phyloP scores from a whole-genome alignment of 2,329 filamentous ascomycete genomes.

The Metarhizium brunneum region DNA sequence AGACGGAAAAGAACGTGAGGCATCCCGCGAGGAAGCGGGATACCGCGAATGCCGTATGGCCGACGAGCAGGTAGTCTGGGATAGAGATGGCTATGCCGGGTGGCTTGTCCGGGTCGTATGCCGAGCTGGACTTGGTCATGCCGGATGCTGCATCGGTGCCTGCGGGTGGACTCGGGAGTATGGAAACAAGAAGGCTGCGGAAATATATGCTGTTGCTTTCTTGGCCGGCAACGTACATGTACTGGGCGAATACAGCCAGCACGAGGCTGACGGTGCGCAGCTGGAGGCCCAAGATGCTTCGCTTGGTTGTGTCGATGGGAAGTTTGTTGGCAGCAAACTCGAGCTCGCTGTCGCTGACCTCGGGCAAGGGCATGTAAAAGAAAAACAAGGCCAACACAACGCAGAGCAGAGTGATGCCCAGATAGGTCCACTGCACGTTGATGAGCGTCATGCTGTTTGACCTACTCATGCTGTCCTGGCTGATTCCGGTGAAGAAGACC shows the following conservation, averaged over 20 bases:
- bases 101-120: constrained; percentile 20
- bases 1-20: constrained; percentile 49
- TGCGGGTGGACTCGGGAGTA: constrained; percentile 20
- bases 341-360: constrained; percentile 47
- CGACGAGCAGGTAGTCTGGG: constrained; percentile 61
- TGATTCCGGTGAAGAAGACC: constrained; percentile 60
- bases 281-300: constrained; percentile 39
- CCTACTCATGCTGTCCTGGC: constrained; percentile 18
- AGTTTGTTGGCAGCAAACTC: constrained; percentile 37
- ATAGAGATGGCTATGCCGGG: constrained; percentile 42
- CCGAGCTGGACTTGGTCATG: constrained; percentile 17
- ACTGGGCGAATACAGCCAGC: constrained; percentile 67
- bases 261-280: constrained; percentile 50
- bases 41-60: constrained; percentile 62
- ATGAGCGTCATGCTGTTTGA: constrained; percentile 42
- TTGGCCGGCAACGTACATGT: constrained; percentile 70
- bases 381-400: constrained; percentile 61
- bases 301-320: constrained; percentile 40
- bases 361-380: constrained; percentile 58
- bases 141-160: constrained; percentile 13
- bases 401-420: constrained; percentile 69
- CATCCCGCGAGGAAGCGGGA: constrained; percentile 61
- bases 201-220: constrained; percentile 56
- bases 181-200: constrained; percentile 36
- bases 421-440: constrained; percentile 76